phyloP scores from a whole-genome alignment of 371 early-diverging fungal genomes.

The Mortierella sp. region DNA sequence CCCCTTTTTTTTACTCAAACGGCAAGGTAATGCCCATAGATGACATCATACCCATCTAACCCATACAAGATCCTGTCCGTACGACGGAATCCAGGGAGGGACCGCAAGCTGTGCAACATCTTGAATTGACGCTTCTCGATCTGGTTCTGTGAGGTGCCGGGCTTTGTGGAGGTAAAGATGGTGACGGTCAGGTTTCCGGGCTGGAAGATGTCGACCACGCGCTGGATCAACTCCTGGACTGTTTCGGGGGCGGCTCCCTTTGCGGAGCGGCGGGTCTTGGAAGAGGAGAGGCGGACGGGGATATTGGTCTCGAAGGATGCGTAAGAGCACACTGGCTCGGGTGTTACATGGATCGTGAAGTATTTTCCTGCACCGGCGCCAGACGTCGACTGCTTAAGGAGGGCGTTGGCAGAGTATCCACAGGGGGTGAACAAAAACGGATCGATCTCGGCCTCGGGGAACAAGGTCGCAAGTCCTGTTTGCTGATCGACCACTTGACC shows the following conservation, averaged over 20 bases:
- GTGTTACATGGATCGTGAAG: constrained; percentile 5
- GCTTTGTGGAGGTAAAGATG: neutral
- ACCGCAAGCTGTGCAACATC: constrained; percentile 3
- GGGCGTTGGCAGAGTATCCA: constrained; percentile 9
- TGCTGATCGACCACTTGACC: neutral
- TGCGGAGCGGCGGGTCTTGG: neutral
- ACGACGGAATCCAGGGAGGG: neutral
- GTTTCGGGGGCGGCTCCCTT: neutral
- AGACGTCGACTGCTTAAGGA: neutral
- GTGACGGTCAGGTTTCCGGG: constrained; percentile 4
- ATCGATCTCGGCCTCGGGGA: constrained; percentile 10
- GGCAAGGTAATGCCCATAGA: constrained; percentile 1
- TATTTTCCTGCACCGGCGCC: neutral
- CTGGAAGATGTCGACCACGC: neutral
- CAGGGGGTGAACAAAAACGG: neutral
- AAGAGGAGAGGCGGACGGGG: constrained; percentile 5
- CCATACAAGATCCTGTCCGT: neutral
- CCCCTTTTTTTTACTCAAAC: neutral
- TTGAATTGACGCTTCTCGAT: neutral
- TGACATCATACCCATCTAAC: constrained; percentile 1
- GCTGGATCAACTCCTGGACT: neutral
- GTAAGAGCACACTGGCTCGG: neutral
- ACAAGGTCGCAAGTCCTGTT: neutral
- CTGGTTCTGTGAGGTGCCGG: neutral
- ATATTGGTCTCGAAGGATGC: constrained; percentile 14